Conservation (phyloP, 305 asterid genomes). For the Andrographis paniculata region DNA sequence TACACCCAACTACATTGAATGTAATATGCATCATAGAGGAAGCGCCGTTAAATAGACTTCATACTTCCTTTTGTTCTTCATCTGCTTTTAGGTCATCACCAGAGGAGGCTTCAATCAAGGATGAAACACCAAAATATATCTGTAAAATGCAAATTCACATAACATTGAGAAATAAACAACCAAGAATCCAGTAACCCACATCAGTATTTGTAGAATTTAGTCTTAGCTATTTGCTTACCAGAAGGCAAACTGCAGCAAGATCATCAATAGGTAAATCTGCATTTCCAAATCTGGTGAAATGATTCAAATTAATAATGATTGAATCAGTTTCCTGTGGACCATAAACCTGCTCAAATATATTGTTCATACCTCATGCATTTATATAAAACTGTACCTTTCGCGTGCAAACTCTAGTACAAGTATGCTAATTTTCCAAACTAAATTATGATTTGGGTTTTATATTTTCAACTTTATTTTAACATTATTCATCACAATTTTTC, state of each 20-base stretch:
- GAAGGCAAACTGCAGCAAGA: slow-evolving; percentile 90
- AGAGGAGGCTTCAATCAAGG: slow-evolving; percentile 84
- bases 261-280: slow-evolving; percentile 89
- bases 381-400: too few relatives aligned
- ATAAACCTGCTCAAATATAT: slow-evolving; percentile 4
- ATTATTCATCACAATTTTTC: too few relatives aligned
- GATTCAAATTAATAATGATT: slow-evolving; percentile 5
- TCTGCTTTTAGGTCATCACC: slow-evolving; percentile 67
- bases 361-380: slow-evolving; percentile 1
- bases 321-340: background rate
- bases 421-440: too few relatives aligned
- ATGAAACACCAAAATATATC: slow-evolving; percentile 93
- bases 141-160: slow-evolving; percentile 21
- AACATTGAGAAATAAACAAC: background rate
- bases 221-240: slow-evolving; percentile 34
- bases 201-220: background rate
- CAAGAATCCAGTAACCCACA: background rate
- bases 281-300: slow-evolving; percentile 55
- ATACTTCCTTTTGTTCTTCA: slow-evolving; percentile 95
- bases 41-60: background rate
- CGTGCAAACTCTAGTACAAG: too few relatives aligned
- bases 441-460: too few relatives aligned
- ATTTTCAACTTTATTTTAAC: too few relatives aligned
- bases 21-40: background rate
- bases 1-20: background rate